Conservation (phyloP, 1,139 yeast genomes). For the Hyphopichia buzzinii region DNA sequence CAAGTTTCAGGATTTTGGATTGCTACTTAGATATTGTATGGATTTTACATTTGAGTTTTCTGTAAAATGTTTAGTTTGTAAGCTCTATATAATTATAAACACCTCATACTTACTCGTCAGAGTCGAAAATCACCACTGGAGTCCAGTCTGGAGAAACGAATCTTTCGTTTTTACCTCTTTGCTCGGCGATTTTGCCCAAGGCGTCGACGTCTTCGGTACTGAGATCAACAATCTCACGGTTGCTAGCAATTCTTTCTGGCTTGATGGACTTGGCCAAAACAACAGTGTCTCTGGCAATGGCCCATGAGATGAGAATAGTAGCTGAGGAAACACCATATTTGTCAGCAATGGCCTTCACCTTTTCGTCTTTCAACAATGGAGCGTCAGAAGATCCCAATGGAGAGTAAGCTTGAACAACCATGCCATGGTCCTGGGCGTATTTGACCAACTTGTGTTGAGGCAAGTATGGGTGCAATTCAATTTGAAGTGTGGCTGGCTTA, state of each 20-base stretch:
- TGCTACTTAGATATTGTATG: too few species aligned
- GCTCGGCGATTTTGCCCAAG: conserved; percentile 42
- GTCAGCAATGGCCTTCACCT: conserved; percentile 51
- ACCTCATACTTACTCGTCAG: conserved; percentile 6
- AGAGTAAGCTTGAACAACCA: conserved; percentile 70
- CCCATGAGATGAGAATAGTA: conserved; percentile 69
- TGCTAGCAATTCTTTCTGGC: conserved; percentile 56
- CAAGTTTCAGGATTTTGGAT: too few species aligned
- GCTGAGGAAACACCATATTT: conserved; percentile 58
- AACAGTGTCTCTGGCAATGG: conserved; percentile 62
- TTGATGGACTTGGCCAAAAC: conserved; percentile 77
- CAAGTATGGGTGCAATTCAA: conserved; percentile 72
- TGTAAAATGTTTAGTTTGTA: too few species aligned
- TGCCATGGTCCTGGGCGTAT: conserved; percentile 52
- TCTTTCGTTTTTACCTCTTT: conserved; percentile 49
- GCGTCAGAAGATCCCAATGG: conserved; percentile 75
- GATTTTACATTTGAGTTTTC: too few species aligned
- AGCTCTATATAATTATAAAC: background rate
- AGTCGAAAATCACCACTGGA: conserved; percentile 19
- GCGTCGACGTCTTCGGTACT: conserved; percentile 52
- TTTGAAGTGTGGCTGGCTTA: conserved; percentile 70
- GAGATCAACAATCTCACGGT: conserved; percentile 52
- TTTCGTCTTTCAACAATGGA: conserved; percentile 55
- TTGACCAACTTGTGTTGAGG: conserved; percentile 66
- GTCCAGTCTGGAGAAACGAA: conserved; percentile 42